Conservation (phyloP, 495 filamentous ascomycete genomes). For the Platismatia glauca region DNA sequence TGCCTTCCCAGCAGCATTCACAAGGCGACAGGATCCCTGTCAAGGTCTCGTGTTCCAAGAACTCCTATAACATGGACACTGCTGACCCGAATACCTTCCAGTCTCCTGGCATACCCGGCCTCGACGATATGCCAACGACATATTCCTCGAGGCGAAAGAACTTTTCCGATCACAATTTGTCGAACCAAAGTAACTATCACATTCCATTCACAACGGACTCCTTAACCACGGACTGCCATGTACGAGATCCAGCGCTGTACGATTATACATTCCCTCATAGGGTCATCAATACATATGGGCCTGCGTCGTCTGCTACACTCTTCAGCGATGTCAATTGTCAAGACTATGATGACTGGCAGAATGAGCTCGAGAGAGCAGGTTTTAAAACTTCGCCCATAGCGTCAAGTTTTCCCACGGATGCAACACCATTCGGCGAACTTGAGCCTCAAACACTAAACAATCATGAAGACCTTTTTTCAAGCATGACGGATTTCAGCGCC, state of each 20-base stretch:
- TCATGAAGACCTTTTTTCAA: not conserved
- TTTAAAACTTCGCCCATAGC: not conserved
- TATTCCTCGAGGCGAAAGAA: not conserved
- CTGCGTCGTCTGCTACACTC: not conserved
- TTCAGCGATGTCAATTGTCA: not conserved
- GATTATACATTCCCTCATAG: not conserved
- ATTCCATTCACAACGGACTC: not conserved
- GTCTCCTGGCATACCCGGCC: not conserved
- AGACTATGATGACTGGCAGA: not conserved
- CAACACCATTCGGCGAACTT: not conserved
- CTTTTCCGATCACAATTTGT: not conserved
- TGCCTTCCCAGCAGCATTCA: too few relatives aligned
- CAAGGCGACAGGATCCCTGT: too few relatives aligned
- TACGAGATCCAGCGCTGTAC: not conserved
- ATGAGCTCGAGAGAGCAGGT: not conserved
- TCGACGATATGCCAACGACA: not conserved
- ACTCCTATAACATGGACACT: too few relatives aligned
- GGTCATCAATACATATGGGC: not conserved
- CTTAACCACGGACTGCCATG: not conserved
- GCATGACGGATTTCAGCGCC: not conserved
- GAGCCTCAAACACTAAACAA: not conserved
- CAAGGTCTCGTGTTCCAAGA: too few relatives aligned
- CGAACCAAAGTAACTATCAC: not conserved
- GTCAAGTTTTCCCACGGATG: not conserved
- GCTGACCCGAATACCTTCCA: not conserved